Evolutionary conservation across 306 rosid genomes (phyloP).

Genomic region (Comarum palustre): DNA sequence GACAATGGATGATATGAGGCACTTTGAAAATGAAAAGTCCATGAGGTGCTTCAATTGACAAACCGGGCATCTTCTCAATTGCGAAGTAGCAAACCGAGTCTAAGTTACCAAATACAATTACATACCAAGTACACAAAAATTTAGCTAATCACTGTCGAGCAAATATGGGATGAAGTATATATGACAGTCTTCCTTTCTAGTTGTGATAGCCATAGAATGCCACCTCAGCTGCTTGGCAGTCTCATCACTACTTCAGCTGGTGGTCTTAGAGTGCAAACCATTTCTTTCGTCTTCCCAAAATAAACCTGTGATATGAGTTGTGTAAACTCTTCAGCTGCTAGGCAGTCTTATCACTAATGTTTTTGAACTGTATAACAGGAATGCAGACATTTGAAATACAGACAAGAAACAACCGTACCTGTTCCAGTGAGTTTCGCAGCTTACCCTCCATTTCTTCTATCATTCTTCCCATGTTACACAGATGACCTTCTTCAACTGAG

Average conservation of each 20-base stretch:
- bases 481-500: slow-evolving; percentile 81
- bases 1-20: too few species aligned
- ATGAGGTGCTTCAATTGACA: background rate
- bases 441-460: slow-evolving; percentile 99
- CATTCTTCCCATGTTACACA: slow-evolving; percentile 97
- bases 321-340: too few species aligned
- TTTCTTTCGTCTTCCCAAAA: slow-evolving; percentile 96
- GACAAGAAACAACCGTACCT: slow-evolving; percentile 41
- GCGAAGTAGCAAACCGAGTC: background rate
- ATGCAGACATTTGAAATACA: background rate
- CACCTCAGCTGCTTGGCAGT: slow-evolving; percentile 61
- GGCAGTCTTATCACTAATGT: too few species aligned
- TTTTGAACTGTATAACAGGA: background rate
- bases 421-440: slow-evolving; percentile 92
- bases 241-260: slow-evolving; percentile 79
- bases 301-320: slow-evolving; percentile 56
- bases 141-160: slow-evolving; percentile 2
- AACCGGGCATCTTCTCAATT: background rate
- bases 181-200: background rate
- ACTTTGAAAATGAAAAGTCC: too few species aligned
- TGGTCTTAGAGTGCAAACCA: slow-evolving; percentile 96
- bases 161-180: slow-evolving; percentile 20
- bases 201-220: slow-evolving; percentile 2
- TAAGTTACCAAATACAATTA: background rate
- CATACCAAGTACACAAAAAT: background rate